Evolutionary conservation across 306 rosid genomes (phyloP).

Genomic region (Fagus sylvatica): DNA sequence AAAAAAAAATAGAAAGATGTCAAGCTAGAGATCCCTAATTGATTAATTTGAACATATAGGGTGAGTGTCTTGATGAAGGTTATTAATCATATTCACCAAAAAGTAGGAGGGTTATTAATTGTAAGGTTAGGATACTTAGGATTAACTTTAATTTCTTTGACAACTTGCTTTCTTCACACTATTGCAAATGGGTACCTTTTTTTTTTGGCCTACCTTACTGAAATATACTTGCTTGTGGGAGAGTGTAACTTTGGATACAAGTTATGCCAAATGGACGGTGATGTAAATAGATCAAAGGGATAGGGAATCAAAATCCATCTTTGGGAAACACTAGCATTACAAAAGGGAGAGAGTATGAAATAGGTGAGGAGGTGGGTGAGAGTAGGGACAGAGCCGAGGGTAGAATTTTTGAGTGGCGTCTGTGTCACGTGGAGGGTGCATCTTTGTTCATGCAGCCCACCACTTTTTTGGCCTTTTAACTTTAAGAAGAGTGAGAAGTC

Average conservation of each 20-base stretch:
- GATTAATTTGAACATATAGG: slow-evolving; percentile 6
- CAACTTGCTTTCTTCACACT: background rate
- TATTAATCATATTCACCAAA: slow-evolving; percentile 2
- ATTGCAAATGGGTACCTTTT: background rate
- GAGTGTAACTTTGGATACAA: slow-evolving; percentile 23
- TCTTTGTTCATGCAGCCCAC: slow-evolving; percentile 53
- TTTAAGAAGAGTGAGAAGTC: slow-evolving; percentile 35
- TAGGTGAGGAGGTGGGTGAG: background rate
- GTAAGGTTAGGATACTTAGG: background rate
- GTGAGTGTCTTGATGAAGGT: background rate
- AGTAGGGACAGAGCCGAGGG: slow-evolving; percentile 22
- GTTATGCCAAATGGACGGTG: slow-evolving; percentile 9
- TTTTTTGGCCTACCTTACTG: background rate
- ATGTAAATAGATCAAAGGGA: background rate
- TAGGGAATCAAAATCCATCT: background rate
- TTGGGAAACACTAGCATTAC: background rate
- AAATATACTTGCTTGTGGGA: background rate
- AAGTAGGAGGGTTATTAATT: background rate
- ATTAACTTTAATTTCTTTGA: background rate
- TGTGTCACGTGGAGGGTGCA: slow-evolving; percentile 58
- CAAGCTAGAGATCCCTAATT: no score
- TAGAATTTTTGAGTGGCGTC: slow-evolving; percentile 31
- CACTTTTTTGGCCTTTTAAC: slow-evolving; percentile 30
- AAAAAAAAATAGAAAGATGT: no score
- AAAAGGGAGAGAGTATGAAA: background rate